Evolutionary conservation across 2,329 filamentous ascomycete genomes (phyloP).

Genomic region (Penicillium aurantiogriseum): DNA sequence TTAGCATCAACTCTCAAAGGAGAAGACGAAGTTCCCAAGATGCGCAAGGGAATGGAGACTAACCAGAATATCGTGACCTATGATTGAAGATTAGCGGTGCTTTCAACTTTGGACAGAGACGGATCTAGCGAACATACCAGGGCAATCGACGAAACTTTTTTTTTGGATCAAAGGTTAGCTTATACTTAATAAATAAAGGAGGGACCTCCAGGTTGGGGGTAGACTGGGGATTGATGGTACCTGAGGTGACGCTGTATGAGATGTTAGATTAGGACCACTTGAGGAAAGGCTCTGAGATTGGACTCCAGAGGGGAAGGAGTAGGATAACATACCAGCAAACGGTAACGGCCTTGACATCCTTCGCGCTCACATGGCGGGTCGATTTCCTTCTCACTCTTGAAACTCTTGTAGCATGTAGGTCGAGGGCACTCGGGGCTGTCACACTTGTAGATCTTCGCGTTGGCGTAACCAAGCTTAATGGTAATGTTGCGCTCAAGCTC

Average conservation of each 20-base stretch:
- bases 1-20: conserved; percentile 3
- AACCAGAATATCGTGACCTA: conserved; percentile 88
- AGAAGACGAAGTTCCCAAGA: neutral
- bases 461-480: conserved; percentile 99
- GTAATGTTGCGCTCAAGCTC: conserved; percentile 99
- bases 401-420: conserved; percentile 93
- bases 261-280: neutral
- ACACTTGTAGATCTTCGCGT: conserved; percentile 99
- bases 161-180: conserved; percentile 14
- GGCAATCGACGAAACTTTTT: conserved; percentile 89
- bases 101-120: neutral
- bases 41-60: neutral
- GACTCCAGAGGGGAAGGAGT: neutral
- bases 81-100: neutral
- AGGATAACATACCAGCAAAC: conserved; percentile 85
- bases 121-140: conserved; percentile 45
- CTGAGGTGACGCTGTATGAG: conserved; percentile 7
- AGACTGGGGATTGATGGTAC: neutral
- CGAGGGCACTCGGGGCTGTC: conserved; percentile 87
- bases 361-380: conserved; percentile 94
- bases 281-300: neutral
- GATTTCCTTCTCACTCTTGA: conserved; percentile 98
- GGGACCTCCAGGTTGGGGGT: neutral
- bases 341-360: conserved; percentile 83
- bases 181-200: neutral